Percentiles rank a stretch among this genome's conserved stretches.
Conservation (phyloP, 371 early-diverging fungal species). For the Rhizopus sp. region DNA sequence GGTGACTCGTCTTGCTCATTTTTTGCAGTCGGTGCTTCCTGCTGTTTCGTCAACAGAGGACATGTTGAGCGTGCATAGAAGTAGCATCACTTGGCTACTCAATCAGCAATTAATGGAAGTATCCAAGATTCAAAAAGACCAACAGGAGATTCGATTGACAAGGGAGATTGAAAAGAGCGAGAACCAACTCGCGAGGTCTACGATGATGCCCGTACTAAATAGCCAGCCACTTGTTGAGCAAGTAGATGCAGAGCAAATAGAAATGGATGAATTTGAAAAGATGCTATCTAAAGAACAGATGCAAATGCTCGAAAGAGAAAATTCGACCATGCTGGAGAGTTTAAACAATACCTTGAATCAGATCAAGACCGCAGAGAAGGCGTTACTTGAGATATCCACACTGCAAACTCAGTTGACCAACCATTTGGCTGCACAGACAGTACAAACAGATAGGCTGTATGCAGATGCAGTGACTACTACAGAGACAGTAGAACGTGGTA, state of each 20-base stretch:
- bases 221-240: conserved; percentile 1
- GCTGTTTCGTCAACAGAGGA: conserved; percentile 29
- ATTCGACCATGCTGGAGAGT: conserved; percentile 58
- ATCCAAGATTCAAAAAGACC: conserved; percentile 53
- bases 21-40: conserved; percentile 20
- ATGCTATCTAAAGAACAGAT: conserved; percentile 58
- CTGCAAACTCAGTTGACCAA: conserved; percentile 63
- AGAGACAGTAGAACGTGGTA: conserved; percentile 61
- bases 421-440: conserved; percentile 68
- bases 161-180: conserved; percentile 56
- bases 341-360: conserved; percentile 64
- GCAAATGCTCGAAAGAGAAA: conserved; percentile 63
- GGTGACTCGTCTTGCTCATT: conserved; percentile 20
- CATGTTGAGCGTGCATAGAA: conserved; percentile 47
- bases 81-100: conserved; percentile 55
- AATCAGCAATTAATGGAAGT: conserved; percentile 56
- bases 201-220: not conserved
- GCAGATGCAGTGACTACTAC: conserved; percentile 66
- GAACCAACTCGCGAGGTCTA: conserved; percentile 39
- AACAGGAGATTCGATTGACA: conserved; percentile 53
- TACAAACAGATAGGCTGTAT: conserved; percentile 69
- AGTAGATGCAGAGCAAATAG: not conserved
- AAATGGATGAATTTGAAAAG: conserved; percentile 10
- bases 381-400: conserved; percentile 68
- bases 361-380: conserved; percentile 66